Base-by-base conservation (phyloP, 345 rosid genomes). In the Eucalyptus leucophloia region DNA sequence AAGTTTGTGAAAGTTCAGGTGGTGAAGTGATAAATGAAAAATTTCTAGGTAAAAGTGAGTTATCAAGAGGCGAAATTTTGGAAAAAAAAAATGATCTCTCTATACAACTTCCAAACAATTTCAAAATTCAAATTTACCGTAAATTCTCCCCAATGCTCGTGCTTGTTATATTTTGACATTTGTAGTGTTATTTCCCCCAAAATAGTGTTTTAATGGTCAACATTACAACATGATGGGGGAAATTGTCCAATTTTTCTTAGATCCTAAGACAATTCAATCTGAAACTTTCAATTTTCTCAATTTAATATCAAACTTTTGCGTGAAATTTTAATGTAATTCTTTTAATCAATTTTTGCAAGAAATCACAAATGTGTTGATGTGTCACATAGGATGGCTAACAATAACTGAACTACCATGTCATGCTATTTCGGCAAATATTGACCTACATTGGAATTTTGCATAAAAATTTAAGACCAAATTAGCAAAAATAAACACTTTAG, bases 311-410 rank as follows among this genome's bases (percentile, higher is more conserved):
- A 40, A 12, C 2, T 24, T 77, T 77, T 40, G 47, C 3, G 1
- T 1, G 9, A 77, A 40, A 77, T 77, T 40, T 4, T 24, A 40
- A 77, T 12, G 15, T 40, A 37, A 2, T 21, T 77, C 26, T 23
- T 40, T 23, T 0, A 4, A 5, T 26, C 1, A 77, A 77, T 12
- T 77, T 77, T 77, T 77, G 42, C 30, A 0, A 10, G 0, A 77
- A 24, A 40, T 37, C 2, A 5, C 47, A 37, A 40, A 21, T 21
- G 28, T 77, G 16, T 0, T 0, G 1, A 12, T 21, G 16, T 3
- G 5, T 12, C 15, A 77, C 0, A 7, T 19, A 40, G 9, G 47
- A 40, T 37, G 28, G 16, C 30, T 1, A 3, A 69, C 3, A 19
- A 69, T 69, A 11, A 40, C 3, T 3, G 0, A 13, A 77, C 14